phyloP scores from a whole-genome alignment of 495 filamentous ascomycete genomes.

The Lepidopterella palustris region DNA sequence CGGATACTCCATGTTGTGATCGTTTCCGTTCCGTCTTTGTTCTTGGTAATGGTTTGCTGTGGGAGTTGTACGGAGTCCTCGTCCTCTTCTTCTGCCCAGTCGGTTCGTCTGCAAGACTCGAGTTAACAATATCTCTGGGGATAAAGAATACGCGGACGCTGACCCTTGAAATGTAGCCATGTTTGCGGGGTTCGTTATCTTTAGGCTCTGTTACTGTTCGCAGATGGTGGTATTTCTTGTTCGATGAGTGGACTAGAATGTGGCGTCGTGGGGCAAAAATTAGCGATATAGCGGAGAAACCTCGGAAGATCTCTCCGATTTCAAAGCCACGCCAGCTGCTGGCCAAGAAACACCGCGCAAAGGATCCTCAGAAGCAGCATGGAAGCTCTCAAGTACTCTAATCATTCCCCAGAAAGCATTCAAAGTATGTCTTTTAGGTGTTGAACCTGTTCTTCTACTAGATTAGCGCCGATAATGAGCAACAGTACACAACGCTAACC shows the following conservation, averaged over 20 bases:
- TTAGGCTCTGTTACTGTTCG: too few relatives aligned
- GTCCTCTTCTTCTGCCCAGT: conserved; percentile 97
- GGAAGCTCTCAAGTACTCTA: too few relatives aligned
- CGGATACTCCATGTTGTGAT: conserved; percentile 84
- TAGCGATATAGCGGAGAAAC: not conserved
- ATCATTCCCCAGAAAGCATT: too few relatives aligned
- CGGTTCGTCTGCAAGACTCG: conserved; percentile 48
- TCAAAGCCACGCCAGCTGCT: too few relatives aligned
- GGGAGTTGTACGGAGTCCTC: conserved; percentile 79
- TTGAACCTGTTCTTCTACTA: too few relatives aligned
- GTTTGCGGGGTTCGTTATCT: too few relatives aligned
- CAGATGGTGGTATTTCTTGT: too few relatives aligned
- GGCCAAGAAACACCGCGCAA: too few relatives aligned
- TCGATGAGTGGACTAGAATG: not conserved
- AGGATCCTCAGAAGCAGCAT: too few relatives aligned
- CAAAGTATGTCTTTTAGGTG: too few relatives aligned
- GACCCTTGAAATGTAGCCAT: conserved; percentile 27
- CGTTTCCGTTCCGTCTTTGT: conserved; percentile 97
- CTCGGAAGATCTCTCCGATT: not conserved
- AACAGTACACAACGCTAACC: too few relatives aligned
- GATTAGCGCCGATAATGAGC: too few relatives aligned
- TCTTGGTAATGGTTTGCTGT: conserved; percentile 74
- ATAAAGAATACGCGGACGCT: not conserved
- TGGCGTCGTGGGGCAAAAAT: not conserved
- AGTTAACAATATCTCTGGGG: not conserved